Evolutionary conservation across 1,139 yeast genomes (phyloP).

Genomic region (Debaryomycetaceae sp.): DNA sequence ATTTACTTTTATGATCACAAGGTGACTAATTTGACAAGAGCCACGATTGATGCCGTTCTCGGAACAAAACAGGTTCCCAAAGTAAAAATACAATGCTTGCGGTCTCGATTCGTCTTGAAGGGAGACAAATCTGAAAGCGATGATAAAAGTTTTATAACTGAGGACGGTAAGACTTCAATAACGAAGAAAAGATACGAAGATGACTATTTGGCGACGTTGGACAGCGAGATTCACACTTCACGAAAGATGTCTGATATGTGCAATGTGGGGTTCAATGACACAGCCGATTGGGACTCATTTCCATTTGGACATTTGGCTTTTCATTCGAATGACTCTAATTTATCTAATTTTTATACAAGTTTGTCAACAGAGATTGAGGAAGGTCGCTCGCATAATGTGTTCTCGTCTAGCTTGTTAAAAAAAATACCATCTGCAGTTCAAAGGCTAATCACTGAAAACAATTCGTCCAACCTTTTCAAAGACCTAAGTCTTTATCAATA

Average conservation of each 20-base stretch:
- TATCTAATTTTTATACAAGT: slow-evolving; percentile 31
- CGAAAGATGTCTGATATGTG: slow-evolving; percentile 16
- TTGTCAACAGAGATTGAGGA: slow-evolving; percentile 28
- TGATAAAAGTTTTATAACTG: background rate
- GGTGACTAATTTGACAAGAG: slow-evolving; percentile 40
- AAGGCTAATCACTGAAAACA: slow-evolving; percentile 29
- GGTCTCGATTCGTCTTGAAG: slow-evolving; percentile 45
- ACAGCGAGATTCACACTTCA: slow-evolving; percentile 36
- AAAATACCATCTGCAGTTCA: slow-evolving; percentile 37
- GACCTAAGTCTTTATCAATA: slow-evolving; percentile 35
- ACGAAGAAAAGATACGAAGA: slow-evolving; percentile 21
- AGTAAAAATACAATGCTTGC: slow-evolving; percentile 40
- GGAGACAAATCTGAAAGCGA: slow-evolving; percentile 15
- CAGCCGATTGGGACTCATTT: slow-evolving; percentile 16
- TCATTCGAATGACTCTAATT: slow-evolving; percentile 39
- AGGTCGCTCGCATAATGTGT: slow-evolving; percentile 20
- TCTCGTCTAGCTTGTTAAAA: slow-evolving; percentile 19
- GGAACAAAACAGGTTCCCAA: slow-evolving; percentile 47
- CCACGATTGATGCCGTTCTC: slow-evolving; percentile 50
- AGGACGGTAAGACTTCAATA: slow-evolving; percentile 1
- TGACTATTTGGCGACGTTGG: slow-evolving; percentile 34
- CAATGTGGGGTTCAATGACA: slow-evolving; percentile 12
- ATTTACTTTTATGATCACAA: slow-evolving; percentile 21
- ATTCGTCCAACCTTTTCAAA: slow-evolving; percentile 33
- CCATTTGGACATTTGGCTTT: slow-evolving; percentile 35